These are phyloP conservation scores for Dothistroma septosporum DNA, from an alignment of 2,329 filamentous ascomycete genomes.

Conservation along the genomic window DNA sequence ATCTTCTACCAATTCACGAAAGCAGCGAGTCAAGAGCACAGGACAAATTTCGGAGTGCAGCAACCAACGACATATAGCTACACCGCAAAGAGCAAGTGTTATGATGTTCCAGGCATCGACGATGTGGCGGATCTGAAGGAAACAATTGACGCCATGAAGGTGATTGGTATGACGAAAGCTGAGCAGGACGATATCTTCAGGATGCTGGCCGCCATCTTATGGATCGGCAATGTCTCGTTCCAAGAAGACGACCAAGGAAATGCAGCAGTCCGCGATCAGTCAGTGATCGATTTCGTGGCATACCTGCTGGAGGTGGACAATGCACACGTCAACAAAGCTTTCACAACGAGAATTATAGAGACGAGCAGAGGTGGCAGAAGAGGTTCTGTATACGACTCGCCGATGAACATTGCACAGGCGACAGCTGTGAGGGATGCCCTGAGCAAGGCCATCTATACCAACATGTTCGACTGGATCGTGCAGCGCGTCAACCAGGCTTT, in stretches of 20 bases:
- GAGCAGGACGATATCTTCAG: constrained; percentile 97
- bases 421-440: constrained; percentile 82
- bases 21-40: constrained; percentile 79
- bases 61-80: constrained; percentile 90
- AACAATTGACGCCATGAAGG: constrained; percentile 87
- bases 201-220: constrained; percentile 85
- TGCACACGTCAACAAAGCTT: constrained; percentile 73
- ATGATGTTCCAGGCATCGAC: constrained; percentile 90
- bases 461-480: constrained; percentile 99
- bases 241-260: constrained; percentile 84
- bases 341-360: constrained; percentile 83
- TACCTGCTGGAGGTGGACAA: constrained; percentile 88
- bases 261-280: constrained; percentile 79
- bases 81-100: constrained; percentile 89
- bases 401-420: constrained; percentile 83
- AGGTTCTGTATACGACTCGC: constrained; percentile 67
- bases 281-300: constrained; percentile 88
- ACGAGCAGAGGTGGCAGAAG: constrained; percentile 62
- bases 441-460: constrained; percentile 93
- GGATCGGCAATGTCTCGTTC: constrained; percentile 93
- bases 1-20: constrained; percentile 99
- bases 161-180: constrained; percentile 80
- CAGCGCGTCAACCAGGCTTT: constrained; percentile 84
- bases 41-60: constrained; percentile 85
- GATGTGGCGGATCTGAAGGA: constrained; percentile 85